phyloP scores from a whole-genome alignment of 148 eudicot genomes.

The Cornus kousa region DNA sequence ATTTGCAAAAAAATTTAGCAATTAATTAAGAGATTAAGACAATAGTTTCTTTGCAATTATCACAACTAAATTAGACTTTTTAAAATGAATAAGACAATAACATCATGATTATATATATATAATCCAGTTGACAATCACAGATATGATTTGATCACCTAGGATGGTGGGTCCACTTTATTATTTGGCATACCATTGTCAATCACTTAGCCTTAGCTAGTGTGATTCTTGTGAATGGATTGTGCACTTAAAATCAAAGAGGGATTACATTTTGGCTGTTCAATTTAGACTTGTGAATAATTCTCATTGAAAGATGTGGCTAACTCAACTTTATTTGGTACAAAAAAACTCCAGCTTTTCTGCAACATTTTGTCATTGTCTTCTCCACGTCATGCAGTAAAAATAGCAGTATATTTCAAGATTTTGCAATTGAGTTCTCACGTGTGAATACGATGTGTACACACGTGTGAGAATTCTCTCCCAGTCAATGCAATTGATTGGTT shows the following conservation, averaged over 20 bases:
- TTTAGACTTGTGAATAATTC: neutral
- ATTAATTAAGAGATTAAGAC: too few relatives aligned
- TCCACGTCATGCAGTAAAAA: neutral
- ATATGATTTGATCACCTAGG: neutral
- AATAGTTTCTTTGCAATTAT: too few relatives aligned
- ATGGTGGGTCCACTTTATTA: neutral
- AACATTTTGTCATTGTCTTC: conserved; percentile 1
- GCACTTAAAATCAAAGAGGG: neutral
- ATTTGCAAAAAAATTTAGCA: too few relatives aligned
- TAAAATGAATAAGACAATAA: too few relatives aligned
- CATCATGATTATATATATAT: neutral
- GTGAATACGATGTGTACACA: conserved; percentile 5
- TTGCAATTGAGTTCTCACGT: conserved; percentile 9
- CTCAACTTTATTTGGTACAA: conserved; percentile 15
- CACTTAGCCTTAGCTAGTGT: neutral
- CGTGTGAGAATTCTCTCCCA: conserved; percentile 1
- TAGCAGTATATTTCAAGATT: neutral
- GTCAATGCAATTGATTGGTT: neutral
- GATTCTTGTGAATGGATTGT: neutral
- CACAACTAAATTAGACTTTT: neutral
- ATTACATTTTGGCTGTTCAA: neutral
- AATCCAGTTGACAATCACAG: neutral
- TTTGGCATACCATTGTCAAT: neutral
- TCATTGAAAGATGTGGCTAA: neutral
- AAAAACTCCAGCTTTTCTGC: neutral